phyloP scores from a whole-genome alignment of 2,329 filamentous ascomycete genomes.

The Arachnomyces sp. region DNA sequence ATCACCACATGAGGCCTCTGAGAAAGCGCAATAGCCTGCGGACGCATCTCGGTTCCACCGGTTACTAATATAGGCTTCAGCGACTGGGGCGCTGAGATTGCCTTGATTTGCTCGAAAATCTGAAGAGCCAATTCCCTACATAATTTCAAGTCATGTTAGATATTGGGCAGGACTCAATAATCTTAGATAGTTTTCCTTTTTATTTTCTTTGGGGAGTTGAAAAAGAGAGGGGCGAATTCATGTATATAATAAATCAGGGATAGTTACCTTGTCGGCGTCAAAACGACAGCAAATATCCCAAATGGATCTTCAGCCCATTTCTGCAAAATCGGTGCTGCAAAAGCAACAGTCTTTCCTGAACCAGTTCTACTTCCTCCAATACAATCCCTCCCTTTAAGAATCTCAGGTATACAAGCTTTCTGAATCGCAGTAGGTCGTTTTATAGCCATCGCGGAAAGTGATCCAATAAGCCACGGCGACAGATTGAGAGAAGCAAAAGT shows the following conservation, averaged over 20 bases:
- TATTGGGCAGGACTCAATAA: neutral
- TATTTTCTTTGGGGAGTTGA: too few species aligned
- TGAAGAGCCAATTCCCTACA: constrained; percentile 80
- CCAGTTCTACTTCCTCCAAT: constrained; percentile 92
- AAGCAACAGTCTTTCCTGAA: constrained; percentile 95
- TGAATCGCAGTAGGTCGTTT: constrained; percentile 87
- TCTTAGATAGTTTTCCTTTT: neutral
- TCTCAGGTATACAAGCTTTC: constrained; percentile 84
- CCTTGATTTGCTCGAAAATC: constrained; percentile 93
- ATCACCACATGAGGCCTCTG: constrained; percentile 85
- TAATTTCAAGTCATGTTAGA: neutral
- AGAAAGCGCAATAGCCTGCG: constrained; percentile 77
- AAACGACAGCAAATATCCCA: constrained; percentile 79
- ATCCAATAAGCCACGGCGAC: constrained; percentile 79
- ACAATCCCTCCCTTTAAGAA: constrained; percentile 82
- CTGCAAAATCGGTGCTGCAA: constrained; percentile 88
- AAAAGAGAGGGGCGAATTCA: neutral
- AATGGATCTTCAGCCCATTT: constrained; percentile 88
- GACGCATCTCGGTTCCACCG: constrained; percentile 84
- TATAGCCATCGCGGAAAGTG: constrained; percentile 71
- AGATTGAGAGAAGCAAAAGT: constrained; percentile 68
- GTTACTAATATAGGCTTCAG: constrained; percentile 86
- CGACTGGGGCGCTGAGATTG: constrained; percentile 78
- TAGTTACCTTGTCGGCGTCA: constrained; percentile 72
- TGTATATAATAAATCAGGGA: neutral